Conservation (phyloP, 2,329 filamentous ascomycete species). For the Colletotrichum chlorophyti region DNA sequence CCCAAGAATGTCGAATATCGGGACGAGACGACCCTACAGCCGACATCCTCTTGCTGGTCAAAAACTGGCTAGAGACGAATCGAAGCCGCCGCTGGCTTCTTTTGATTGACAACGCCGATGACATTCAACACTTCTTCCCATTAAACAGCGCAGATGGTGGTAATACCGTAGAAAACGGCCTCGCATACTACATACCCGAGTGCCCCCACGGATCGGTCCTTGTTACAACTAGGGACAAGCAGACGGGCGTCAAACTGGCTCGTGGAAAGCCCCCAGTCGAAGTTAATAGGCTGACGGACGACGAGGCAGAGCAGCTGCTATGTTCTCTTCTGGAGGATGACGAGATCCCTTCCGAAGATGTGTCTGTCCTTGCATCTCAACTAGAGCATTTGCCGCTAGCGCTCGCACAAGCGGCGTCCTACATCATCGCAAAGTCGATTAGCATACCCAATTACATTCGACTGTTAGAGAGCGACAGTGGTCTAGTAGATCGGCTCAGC, state of each 20-base stretch:
- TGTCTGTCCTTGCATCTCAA: conserved; percentile 32
- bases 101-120: conserved; percentile 31
- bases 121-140: conserved; percentile 16
- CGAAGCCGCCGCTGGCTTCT: conserved; percentile 29
- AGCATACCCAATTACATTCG: conserved; percentile 37
- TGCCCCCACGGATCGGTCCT: conserved; percentile 39
- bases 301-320: conserved; percentile 36
- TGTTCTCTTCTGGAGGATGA: conserved; percentile 23
- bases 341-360: not conserved
- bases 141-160: too few relatives aligned
- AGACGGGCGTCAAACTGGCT: conserved; percentile 35
- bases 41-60: conserved; percentile 35
- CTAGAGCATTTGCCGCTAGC: conserved; percentile 43
- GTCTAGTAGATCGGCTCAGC: conserved; percentile 32
- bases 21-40: conserved; percentile 34
- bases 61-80: conserved; percentile 36
- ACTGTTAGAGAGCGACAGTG: conserved; percentile 32
- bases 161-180: conserved; percentile 15
- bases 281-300: conserved; percentile 36
- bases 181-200: conserved; percentile 37
- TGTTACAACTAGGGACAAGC: conserved; percentile 42
- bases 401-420: conserved; percentile 41
- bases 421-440: conserved; percentile 39
- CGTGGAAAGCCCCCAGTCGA: conserved; percentile 33
- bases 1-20: conserved; percentile 32